Evolutionary conservation across 2,329 filamentous ascomycete genomes (phyloP), one percentile per base, ranked within the genome.

Genomic region (Zymoseptoria tritici): DNA sequence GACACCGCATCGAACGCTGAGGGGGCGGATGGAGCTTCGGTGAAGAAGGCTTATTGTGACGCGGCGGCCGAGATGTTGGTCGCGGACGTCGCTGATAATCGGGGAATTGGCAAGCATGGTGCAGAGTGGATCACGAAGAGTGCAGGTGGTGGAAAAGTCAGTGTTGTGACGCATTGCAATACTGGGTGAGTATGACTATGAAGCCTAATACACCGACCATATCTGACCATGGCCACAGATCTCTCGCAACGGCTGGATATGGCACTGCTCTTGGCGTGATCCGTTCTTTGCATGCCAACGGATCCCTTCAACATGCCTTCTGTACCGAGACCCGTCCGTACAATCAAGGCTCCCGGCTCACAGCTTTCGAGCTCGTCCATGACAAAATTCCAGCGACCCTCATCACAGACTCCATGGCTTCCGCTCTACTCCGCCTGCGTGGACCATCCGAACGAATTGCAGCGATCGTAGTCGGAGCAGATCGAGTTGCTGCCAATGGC

Each of bases 321-420:
- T 99, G 93, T 79, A 96, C 93, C 54, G 94, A 99, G 78, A 99
- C 94, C 2, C 84, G 94, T 36, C 94, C 94, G 0, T 99, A 99
- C 77, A 99, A 99, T 78, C 94, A 99, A 78, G 94, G 94, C 58
- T 96, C 92, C 56, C 86, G 94, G 20, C 80, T 99, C 60, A 99
- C 94, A 4, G 91, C 94, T 7, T 99, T 95, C 74, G 94, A 99
- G 77, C 84, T 99, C n/a, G 89, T 95, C 7, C 93, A 92, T 72
- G 94, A 99, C 75, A 79, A 85, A 16, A 96, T 99, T 58, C 93
- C 94, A 2, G 87, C 91, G 52, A 97, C 92, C 0, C 80, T 99
- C 54, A 87, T 99, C 67, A 96, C 93, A 0, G 94, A 99, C 76
- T 97, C 91, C 29, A 99, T 99, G 94, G 94, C 91, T 1, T 92